A percentile compares a stretch with the other conserved stretches of the same genome.
Conservation (phyloP, 768 basidiomycete genomes). For the Boletus rubropictus region DNA sequence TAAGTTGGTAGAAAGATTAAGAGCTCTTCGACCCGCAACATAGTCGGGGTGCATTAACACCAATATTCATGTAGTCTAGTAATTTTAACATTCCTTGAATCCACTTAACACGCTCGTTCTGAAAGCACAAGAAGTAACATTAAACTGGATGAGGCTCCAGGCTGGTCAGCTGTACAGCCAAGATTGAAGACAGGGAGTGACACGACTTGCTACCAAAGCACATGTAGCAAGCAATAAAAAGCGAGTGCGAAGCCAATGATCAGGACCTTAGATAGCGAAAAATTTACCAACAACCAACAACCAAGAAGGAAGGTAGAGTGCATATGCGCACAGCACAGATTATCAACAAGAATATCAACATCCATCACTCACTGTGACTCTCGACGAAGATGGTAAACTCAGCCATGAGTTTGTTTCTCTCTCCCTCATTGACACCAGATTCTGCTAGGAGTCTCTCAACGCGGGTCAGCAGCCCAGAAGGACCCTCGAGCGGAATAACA, state of each 20-base stretch:
- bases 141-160: constrained; percentile 7
- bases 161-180: constrained; percentile 1
- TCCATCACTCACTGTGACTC: constrained; percentile 22
- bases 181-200: constrained; percentile 11
- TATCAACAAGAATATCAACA: neutral
- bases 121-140: constrained; percentile 5
- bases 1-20: constrained; percentile 77
- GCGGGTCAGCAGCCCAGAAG: constrained; percentile 59
- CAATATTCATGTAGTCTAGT: constrained; percentile 11
- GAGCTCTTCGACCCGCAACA: constrained; percentile 79
- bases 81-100: neutral
- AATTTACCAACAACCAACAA: constrained; percentile 21
- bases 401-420: constrained; percentile 47
- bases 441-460: constrained; percentile 55
- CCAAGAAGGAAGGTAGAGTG: constrained; percentile 11
- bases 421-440: constrained; percentile 44
- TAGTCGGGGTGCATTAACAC: constrained; percentile 23
- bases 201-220: constrained; percentile 6
- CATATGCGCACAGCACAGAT: constrained; percentile 3
- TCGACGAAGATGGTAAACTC: constrained; percentile 56
- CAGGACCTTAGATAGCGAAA: constrained; percentile 21
- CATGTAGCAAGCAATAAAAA: constrained; percentile 18
- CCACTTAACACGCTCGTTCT: neutral
- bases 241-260: constrained; percentile 9
- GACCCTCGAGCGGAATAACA: constrained; percentile 70